These are phyloP conservation scores for Petrea volubilis DNA, from an alignment of 257 asterid species.

Conservation along the genomic window DNA sequence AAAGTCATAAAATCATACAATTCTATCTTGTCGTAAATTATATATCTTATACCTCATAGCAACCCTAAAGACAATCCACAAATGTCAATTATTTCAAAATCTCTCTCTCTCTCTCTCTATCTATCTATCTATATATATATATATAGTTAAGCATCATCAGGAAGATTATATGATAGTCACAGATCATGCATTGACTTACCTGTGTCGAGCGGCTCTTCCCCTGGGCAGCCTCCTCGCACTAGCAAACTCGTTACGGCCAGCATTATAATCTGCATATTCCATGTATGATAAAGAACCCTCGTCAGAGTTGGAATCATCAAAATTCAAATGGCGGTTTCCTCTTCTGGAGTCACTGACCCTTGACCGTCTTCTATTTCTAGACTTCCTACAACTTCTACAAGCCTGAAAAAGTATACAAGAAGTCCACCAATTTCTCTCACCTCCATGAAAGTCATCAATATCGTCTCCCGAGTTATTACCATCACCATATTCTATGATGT, in stretches of 20 bases:
- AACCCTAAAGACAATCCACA: neutral
- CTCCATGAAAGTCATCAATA: slow-evolving; percentile 61
- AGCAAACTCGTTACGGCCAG: slow-evolving; percentile 55
- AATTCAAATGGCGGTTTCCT: slow-evolving; percentile 55
- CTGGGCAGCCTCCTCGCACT: slow-evolving; percentile 50
- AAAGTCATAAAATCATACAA: neutral
- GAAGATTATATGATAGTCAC: too few species aligned
- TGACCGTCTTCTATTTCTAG: slow-evolving; percentile 79
- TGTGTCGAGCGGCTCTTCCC: slow-evolving; percentile 57
- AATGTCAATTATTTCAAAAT: slow-evolving; percentile 2
- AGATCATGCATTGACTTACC: slow-evolving; percentile 39
- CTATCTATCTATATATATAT: too few species aligned
- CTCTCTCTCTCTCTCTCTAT: neutral
- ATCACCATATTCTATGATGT: slow-evolving; percentile 87
- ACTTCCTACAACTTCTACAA: slow-evolving; percentile 63
- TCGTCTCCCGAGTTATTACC: slow-evolving; percentile 79
- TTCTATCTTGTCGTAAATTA: neutral
- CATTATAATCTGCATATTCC: slow-evolving; percentile 60
- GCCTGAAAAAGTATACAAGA: slow-evolving; percentile 81
- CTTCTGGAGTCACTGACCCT: slow-evolving; percentile 68
- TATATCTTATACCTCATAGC: neutral
- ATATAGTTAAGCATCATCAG: neutral
- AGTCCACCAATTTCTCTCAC: slow-evolving; percentile 82
- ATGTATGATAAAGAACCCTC: slow-evolving; percentile 75
- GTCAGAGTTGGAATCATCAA: slow-evolving; percentile 68